These are phyloP conservation scores for Leishmania braziliensis DNA, from an alignment of 208 protist genomes.

Conservation along the genomic window DNA sequence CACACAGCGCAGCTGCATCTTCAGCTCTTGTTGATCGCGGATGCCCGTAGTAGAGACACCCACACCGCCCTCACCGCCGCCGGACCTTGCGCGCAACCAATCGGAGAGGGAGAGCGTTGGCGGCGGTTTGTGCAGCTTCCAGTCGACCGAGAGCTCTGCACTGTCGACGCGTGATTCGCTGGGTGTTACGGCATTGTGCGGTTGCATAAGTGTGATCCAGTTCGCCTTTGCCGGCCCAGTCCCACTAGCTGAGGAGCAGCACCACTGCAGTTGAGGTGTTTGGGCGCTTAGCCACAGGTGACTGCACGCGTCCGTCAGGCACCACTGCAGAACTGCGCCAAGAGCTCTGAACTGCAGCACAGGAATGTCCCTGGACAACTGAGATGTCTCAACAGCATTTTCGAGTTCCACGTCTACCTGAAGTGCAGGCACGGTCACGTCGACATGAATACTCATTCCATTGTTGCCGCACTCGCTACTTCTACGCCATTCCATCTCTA, in stretches of 20 bases:
- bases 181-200: neutral
- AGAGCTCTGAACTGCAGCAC: conserved; percentile 14
- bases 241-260: neutral
- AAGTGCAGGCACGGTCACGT: neutral
- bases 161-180: neutral
- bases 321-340: conserved; percentile 11
- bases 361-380: neutral
- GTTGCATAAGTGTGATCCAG: conserved; percentile 20
- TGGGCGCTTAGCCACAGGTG: neutral
- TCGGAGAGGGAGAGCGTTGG: conserved; percentile 33
- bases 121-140: conserved; percentile 14
- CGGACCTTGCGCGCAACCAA: conserved; percentile 10
- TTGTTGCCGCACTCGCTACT: neutral
- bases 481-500: neutral
- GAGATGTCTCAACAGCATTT: neutral
- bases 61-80: neutral
- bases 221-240: neutral
- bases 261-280: conserved; percentile 20
- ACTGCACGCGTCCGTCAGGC: conserved; percentile 20
- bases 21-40: conserved; percentile 22
- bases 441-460: neutral
- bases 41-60: neutral
- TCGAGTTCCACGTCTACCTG: conserved; percentile 7
- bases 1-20: conserved; percentile 7
- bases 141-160: conserved; percentile 19